Conservation (phyloP, 1,284 basidiomycete genomes). For the Chalciporus sp. region DNA sequence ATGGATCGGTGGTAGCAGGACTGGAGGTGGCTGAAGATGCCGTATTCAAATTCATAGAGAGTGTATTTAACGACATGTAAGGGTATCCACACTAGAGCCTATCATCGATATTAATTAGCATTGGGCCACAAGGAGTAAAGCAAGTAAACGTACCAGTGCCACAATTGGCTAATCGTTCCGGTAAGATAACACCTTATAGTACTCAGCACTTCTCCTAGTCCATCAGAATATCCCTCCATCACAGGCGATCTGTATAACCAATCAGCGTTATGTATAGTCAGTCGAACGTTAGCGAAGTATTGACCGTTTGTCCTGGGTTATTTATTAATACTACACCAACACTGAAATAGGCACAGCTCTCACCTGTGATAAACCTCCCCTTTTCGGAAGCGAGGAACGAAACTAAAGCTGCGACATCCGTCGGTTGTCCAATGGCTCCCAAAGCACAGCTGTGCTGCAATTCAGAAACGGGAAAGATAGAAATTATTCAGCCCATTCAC, state of each 20-base stretch:
- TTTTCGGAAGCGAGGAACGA: constrained; percentile 8
- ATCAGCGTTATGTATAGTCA: neutral
- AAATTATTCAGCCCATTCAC: neutral
- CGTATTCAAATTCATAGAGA: constrained; percentile 6
- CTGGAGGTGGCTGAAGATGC: neutral
- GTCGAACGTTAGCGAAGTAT: neutral
- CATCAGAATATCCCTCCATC: constrained; percentile 7
- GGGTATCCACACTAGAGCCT: neutral
- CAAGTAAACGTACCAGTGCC: neutral
- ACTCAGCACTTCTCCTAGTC: neutral
- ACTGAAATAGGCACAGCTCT: neutral
- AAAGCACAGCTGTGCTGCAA: constrained; percentile 6
- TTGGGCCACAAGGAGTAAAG: neutral
- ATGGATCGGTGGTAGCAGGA: constrained; percentile 7
- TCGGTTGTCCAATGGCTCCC: constrained; percentile 6
- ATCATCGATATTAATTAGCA: neutral
- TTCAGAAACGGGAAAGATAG: neutral
- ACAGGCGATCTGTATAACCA: constrained; percentile 3
- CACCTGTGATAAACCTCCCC: constrained; percentile 6
- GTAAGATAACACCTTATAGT: neutral
- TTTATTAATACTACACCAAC: neutral
- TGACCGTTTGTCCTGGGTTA: constrained; percentile 8
- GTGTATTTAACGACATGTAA: neutral
- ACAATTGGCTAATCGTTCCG: neutral
- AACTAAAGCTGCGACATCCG: constrained; percentile 5